Conservation (phyloP, 2,329 filamentous ascomycete genomes). For the Shiraia bambusicola region DNA sequence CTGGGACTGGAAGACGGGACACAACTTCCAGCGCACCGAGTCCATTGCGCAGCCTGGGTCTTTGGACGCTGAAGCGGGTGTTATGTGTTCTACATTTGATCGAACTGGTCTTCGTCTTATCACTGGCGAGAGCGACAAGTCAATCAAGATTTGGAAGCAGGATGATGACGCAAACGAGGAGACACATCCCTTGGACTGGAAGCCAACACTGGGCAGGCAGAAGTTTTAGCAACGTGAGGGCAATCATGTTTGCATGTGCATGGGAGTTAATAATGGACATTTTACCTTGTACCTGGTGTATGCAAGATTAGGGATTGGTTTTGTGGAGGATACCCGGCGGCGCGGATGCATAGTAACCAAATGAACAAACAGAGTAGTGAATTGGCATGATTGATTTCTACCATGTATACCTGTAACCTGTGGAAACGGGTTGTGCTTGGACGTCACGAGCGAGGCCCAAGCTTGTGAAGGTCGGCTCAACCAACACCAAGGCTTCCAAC, state of each 20-base stretch:
- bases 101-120: constrained; percentile 85
- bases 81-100: constrained; percentile 94
- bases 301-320: background rate
- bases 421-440: constrained; percentile 7
- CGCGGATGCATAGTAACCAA: background rate
- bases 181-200: constrained; percentile 90
- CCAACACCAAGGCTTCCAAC: constrained; percentile 20
- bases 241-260: background rate
- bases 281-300: too few species aligned
- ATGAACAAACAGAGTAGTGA: too few species aligned
- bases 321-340: background rate
- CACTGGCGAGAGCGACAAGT: constrained; percentile 91
- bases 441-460: constrained; percentile 24
- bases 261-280: background rate
- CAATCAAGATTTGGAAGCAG: constrained; percentile 92
- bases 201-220: constrained; percentile 73
- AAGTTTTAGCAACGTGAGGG: constrained; percentile 54
- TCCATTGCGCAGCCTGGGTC: constrained; percentile 92
- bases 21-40: constrained; percentile 86
- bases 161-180: constrained; percentile 90
- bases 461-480: constrained; percentile 14
- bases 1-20: constrained; percentile 98
- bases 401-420: background rate
- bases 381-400: background rate
- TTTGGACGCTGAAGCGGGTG: constrained; percentile 87